Base-by-base conservation (phyloP, 2,329 filamentous ascomycete species). In the Alternaria triticimaculans region DNA sequence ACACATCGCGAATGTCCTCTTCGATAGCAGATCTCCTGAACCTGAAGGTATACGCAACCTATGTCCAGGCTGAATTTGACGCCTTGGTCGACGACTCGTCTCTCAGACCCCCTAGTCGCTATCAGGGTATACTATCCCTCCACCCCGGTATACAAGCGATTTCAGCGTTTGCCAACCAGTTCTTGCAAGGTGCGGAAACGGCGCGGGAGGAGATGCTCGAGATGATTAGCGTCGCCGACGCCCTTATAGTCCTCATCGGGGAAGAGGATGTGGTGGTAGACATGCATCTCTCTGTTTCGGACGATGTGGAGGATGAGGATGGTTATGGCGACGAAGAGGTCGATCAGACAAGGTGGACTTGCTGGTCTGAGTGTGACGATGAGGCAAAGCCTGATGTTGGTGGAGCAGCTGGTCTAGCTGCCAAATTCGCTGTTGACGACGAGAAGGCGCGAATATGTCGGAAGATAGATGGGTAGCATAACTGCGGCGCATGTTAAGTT, bases 401-500 rank as follows among this genome's bases (percentile, higher is more conserved):
- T 21, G 33, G 41, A 9, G 14, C 26, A n/a, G 25, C 43, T 12
- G 23, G 11, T 15, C 26, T 37, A 37, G 18, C 43, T 25, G 55
- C 18, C 15, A 37, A 15, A 10, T 23, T 37, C 46, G 26, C 25
- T 21, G 8, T 23, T 23, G 48, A 51, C 14, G 26, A 25, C 14
- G 18, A 37, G 20, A 9, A 28, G 21, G 12, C 28, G 18, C 26
- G 12, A 7, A 11, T 4, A 15, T 4, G 11, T 51, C 26, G 8
- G n/a, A 33, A 51, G 48, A 21, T 6, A 2, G 48, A 0, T 41
- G 37, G 2, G 37, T 41, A 41, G 37, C 2, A 41, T 18, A 7
- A 6, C 2, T 41, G 37, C 9, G 37, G 18, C 8, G 5, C 1
- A 41, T 1, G 9, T 3, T 18, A 6, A 0, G 8, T 6, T 6